Percentiles rank a stretch among this genome's conserved stretches.
These are phyloP conservation scores for Staphylotrichum longicolle DNA, from an alignment of 495 filamentous ascomycete species.

Conservation along the genomic window DNA sequence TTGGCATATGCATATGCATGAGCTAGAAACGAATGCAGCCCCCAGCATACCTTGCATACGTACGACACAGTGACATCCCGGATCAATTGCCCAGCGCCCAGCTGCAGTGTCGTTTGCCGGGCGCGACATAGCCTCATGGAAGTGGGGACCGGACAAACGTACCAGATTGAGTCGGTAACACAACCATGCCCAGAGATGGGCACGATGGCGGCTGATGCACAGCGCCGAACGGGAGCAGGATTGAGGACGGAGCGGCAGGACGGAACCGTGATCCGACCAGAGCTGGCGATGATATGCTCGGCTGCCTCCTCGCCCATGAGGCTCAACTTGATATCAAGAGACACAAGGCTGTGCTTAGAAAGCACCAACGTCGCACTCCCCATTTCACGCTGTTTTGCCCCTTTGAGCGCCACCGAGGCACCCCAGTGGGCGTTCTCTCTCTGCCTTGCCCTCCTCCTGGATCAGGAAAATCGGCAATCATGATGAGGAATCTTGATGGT, in stretches of 20 bases:
- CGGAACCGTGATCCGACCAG: background rate
- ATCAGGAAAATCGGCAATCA: background rate
- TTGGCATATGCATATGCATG: background rate
- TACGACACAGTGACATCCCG: background rate
- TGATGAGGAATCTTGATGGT: background rate
- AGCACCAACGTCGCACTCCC: background rate
- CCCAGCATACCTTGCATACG: background rate
- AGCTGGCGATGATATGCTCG: background rate
- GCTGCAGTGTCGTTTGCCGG: background rate
- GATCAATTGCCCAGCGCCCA: constrained; percentile 1
- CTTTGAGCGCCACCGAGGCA: constrained; percentile 5
- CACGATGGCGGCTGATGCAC: background rate
- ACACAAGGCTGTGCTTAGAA: background rate
- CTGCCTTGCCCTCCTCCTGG: background rate
- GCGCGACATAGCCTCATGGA: background rate
- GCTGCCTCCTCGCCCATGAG: background rate
- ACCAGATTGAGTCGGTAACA: background rate
- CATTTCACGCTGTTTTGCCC: background rate
- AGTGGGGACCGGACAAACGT: background rate
- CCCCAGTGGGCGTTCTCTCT: background rate
- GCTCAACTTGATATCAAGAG: background rate
- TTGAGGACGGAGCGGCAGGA: background rate
- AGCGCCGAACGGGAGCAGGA: constrained; percentile 6
- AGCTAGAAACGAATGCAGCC: background rate
- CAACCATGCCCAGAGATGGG: background rate